Evolutionary conservation across 306 rosid species (phyloP).

Genomic region (Vigna unguiculata): DNA sequence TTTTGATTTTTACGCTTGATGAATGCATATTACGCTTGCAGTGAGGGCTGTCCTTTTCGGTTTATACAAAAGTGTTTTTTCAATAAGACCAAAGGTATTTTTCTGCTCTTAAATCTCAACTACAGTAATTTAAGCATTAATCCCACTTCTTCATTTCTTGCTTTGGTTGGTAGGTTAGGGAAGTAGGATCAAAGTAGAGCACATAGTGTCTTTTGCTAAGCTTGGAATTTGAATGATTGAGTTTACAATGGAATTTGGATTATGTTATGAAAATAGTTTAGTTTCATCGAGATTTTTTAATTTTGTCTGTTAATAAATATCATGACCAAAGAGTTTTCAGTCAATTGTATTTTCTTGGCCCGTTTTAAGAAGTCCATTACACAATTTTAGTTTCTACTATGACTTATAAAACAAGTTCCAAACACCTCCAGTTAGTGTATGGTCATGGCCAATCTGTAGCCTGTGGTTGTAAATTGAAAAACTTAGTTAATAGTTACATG

Average conservation of each 20-base stretch:
- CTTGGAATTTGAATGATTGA: background rate
- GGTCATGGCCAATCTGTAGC: background rate
- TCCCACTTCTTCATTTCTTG: slow-evolving; percentile 8
- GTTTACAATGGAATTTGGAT: slow-evolving; percentile 3
- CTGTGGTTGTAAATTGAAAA: background rate
- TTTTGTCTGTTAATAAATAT: background rate
- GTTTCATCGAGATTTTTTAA: background rate
- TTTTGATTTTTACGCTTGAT: slow-evolving; percentile 3
- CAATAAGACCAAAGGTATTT: slow-evolving; percentile 65
- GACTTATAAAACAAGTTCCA: background rate
- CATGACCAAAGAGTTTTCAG: background rate
- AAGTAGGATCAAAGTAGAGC: background rate
- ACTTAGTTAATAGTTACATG: background rate
- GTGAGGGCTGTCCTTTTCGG: slow-evolving; percentile 79
- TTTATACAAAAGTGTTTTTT: slow-evolving; percentile 58
- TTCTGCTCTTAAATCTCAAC: slow-evolving; percentile 22
- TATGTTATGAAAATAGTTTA: background rate
- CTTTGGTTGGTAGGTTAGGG: slow-evolving; percentile 11
- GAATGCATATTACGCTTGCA: slow-evolving; percentile 45
- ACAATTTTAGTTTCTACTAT: background rate
- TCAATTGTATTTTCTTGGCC: background rate
- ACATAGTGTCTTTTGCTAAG: background rate
- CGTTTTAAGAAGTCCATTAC: background rate
- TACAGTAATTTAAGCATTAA: background rate
- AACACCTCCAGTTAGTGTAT: background rate